These are phyloP conservation scores for Dactylellina leptospora DNA, from an alignment of 2,329 filamentous ascomycete genomes.

Conservation along the genomic window DNA sequence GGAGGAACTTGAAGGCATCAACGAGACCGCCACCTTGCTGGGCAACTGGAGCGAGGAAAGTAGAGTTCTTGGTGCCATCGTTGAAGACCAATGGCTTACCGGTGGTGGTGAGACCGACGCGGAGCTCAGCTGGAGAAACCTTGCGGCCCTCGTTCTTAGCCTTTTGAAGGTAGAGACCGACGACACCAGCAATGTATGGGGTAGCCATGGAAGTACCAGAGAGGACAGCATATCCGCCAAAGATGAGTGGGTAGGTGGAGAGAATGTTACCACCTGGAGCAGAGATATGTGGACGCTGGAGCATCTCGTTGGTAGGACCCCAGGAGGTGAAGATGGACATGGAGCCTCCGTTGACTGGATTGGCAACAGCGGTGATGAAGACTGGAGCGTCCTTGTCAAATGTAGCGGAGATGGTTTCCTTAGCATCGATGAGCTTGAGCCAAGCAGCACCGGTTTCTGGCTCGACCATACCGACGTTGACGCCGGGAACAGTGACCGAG, in stretches of 20 bases:
- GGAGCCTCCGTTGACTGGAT: conserved; percentile 63
- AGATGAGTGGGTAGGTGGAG: conserved; percentile 66
- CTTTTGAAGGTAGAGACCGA: conserved; percentile 66
- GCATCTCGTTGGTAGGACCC: conserved; percentile 70
- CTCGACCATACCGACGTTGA: conserved; percentile 54
- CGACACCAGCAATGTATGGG: conserved; percentile 67
- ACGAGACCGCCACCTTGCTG: conserved; percentile 71
- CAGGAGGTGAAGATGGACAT: conserved; percentile 67
- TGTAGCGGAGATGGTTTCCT: conserved; percentile 47
- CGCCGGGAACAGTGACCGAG: conserved; percentile 25
- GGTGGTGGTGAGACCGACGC: conserved; percentile 63
- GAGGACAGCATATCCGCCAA: conserved; percentile 64
- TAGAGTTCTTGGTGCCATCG: conserved; percentile 58
- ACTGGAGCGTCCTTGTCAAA: conserved; percentile 34
- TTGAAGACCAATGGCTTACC: conserved; percentile 63
- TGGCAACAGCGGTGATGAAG: conserved; percentile 45
- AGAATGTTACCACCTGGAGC: conserved; percentile 69
- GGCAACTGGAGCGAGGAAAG: conserved; percentile 63
- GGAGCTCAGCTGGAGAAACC: conserved; percentile 62
- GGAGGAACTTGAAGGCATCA: conserved; percentile 69
- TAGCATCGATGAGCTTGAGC: conserved; percentile 33
- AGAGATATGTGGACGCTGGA: conserved; percentile 68
- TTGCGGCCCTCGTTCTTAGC: conserved; percentile 63
- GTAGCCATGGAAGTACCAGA: conserved; percentile 71
- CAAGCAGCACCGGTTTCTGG: conserved; percentile 43